Evolutionary conservation across 2,329 filamentous ascomycete genomes (phyloP).

Genomic region (Phyllosticta paracitricarpa): DNA sequence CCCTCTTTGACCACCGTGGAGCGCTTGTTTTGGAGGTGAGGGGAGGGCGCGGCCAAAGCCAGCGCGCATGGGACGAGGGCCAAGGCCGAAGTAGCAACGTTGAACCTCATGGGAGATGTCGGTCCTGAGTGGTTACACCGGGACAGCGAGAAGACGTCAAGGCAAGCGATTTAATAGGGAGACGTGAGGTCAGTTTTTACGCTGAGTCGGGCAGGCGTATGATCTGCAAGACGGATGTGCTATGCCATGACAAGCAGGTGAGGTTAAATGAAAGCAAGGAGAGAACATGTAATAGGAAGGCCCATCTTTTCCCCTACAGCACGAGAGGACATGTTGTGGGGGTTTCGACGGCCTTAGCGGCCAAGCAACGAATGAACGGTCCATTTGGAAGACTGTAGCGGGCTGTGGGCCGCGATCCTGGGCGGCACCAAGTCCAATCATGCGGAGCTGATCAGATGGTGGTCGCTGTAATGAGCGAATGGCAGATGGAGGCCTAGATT

Average conservation of each 20-base stretch:
- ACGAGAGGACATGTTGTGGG: not conserved
- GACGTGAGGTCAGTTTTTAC: not conserved
- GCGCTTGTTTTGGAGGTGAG: constrained; percentile 15
- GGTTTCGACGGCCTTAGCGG: not conserved
- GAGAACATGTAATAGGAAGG: not conserved
- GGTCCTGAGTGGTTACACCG: not conserved
- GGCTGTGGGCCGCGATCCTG: not conserved
- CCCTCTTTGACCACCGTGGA: constrained; percentile 17
- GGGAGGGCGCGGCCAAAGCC: constrained; percentile 13
- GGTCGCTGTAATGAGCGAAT: not conserved
- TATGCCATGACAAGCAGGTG: not conserved
- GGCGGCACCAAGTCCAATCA: not conserved
- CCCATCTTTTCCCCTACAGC: not conserved
- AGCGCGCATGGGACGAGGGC: constrained; percentile 9
- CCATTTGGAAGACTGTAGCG: not conserved
- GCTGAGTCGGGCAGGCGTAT: not conserved
- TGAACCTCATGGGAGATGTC: constrained; percentile 12
- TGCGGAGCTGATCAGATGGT: not conserved
- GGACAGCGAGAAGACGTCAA: not conserved
- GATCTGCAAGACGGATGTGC: not conserved
- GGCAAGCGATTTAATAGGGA: not conserved
- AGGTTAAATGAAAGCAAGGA: not conserved
- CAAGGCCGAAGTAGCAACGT: constrained; percentile 13
- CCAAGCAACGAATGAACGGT: not conserved
- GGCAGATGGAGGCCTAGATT: not conserved